These are phyloP conservation scores for Kodamaea laetipori DNA, from an alignment of 805 yeast genomes.

Conservation along the genomic window DNA sequence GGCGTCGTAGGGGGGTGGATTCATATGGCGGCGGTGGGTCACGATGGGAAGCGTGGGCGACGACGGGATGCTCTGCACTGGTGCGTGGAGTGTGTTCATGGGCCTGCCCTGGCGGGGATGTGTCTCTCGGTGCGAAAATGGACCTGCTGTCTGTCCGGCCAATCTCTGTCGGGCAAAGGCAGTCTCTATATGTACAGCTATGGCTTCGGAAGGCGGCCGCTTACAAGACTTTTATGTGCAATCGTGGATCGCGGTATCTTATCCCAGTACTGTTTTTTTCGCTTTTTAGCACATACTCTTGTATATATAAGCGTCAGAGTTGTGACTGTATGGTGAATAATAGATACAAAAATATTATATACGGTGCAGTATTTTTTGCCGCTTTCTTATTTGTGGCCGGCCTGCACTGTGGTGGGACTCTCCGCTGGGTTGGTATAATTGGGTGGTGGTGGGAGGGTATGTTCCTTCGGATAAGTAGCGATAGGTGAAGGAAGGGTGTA, in stretches of 20 bases:
- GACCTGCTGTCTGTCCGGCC: too few species aligned
- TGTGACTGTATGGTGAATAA: slow-evolving; percentile 4
- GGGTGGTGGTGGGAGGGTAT: too few species aligned
- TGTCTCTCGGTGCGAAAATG: too few species aligned
- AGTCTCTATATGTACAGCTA: too few species aligned
- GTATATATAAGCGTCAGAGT: slow-evolving; percentile 6
- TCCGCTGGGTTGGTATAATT: too few species aligned
- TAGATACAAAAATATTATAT: slow-evolving; percentile 4
- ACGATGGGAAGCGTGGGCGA: slow-evolving; percentile 5
- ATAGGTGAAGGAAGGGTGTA: too few species aligned
- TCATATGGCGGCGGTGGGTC: slow-evolving; percentile 4
- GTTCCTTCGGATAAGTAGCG: too few species aligned
- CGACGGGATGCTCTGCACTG: slow-evolving; percentile 5
- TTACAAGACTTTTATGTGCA: neutral
- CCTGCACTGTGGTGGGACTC: too few species aligned
- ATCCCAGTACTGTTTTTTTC: slow-evolving; percentile 1
- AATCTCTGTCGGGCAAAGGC: too few species aligned
- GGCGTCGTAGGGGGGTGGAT: slow-evolving; percentile 15
- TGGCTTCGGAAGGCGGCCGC: too few species aligned
- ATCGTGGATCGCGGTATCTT: neutral
- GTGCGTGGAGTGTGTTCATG: slow-evolving; percentile 3
- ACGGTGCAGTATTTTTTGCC: slow-evolving; percentile 4
- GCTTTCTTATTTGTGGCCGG: neutral
- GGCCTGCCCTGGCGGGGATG: too few species aligned
- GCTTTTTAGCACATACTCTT: slow-evolving; percentile 4